A percentile compares a stretch with the other conserved stretches of the same genome.
phyloP scores from a whole-genome alignment of 2,329 filamentous ascomycete genomes.

The Penicillium sp. region DNA sequence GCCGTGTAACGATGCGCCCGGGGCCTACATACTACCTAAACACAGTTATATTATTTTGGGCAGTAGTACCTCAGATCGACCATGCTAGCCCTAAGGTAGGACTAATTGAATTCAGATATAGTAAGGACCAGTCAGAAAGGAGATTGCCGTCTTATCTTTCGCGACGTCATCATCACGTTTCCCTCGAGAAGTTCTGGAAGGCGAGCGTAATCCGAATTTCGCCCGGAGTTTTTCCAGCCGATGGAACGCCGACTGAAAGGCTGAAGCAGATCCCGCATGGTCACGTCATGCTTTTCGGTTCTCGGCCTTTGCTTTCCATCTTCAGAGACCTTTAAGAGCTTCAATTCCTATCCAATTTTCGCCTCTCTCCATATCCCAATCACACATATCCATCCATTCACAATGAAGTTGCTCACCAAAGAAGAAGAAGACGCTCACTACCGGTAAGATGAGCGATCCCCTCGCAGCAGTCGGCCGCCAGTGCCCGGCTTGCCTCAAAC shows the following conservation, averaged over 20 bases:
- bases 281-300: conserved; percentile 26
- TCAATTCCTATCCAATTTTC: conserved; percentile 1
- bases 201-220: conserved; percentile 9
- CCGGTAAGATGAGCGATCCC: conserved; percentile 49
- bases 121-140: conserved; percentile 4
- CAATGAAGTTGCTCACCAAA: conserved; percentile 93
- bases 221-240: conserved; percentile 13
- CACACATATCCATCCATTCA: conserved; percentile 27
- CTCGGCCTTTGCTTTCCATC: conserved; percentile 24
- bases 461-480: background rate
- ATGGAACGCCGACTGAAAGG: background rate
- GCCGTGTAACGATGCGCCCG: conserved; percentile 20
- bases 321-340: conserved; percentile 8
- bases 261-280: conserved; percentile 28
- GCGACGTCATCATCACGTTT: background rate
- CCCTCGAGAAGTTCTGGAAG: background rate
- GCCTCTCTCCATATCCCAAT: background rate
- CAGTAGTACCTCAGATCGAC: conserved; percentile 1
- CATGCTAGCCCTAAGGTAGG: background rate
- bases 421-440: conserved; percentile 92
- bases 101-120: background rate
- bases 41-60: background rate
- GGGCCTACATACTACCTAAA: background rate
- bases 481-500: background rate
- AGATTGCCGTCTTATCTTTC: background rate